Base-by-base conservation (phyloP, 2,329 filamentous ascomycete genomes). In the Penicillium frequentans region DNA sequence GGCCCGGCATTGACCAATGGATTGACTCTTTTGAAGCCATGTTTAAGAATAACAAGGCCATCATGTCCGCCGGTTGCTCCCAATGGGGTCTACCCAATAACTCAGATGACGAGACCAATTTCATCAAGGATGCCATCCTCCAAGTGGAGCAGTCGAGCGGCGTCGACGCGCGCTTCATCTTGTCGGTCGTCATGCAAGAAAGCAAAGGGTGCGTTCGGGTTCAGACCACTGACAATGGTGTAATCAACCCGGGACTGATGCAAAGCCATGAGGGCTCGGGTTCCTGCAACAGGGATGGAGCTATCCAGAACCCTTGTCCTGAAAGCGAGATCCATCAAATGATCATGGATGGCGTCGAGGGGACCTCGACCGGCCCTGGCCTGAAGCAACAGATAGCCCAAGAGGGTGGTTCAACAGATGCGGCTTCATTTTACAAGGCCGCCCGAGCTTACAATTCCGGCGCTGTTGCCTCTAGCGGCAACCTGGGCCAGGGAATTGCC, bases 161-260 rank as follows among this genome's bases (percentile, higher is more conserved):
- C 26, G 52, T 80, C 35, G 76, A 79, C 58, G 60, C 67, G 42
- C 75, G 77, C 52, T 76, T 78, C 57, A 76, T 80, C 61, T 67
- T 80, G n/a, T 74, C 76, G 21, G 66, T 79, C 56, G 59, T 79
- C 46, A 71, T 80, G 69, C 77, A 80, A 62, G 78, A 80, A 62
- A 76, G 72, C 59, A 72, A 71, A 55, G 78, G 78, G 37, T 79
- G 77, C 61, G 76, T 79, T 21, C 75, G 77, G 24, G 76, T 70
- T 19, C 67, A 61, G 3, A 77, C 75, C 24, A 77, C 75, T 35
- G 64, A 73, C 69, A 70, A 77, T 60, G 73, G 74, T 14, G 74
- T 77, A 19, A 57, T 57, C 52, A 79, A 80, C 65, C 77, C 78
- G 0, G 78, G 78, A 45, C 69, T 68, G 45, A 68, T 73, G 58